Conservation (phyloP, 1,284 basidiomycete species). For the Papiliotrema nemorosa region DNA sequence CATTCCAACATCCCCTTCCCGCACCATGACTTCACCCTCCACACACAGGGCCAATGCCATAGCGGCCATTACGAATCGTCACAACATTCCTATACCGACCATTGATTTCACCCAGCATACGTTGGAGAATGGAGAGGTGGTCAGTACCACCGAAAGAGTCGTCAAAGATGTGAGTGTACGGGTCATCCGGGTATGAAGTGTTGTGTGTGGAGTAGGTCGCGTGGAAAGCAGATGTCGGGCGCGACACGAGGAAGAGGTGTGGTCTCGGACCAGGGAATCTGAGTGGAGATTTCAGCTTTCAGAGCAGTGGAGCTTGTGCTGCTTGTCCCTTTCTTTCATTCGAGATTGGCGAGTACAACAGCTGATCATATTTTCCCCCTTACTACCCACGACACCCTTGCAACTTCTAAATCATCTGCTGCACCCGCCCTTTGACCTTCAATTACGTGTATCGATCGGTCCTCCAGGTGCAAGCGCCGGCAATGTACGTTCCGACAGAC, state of each 20-base stretch:
- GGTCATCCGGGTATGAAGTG: not conserved
- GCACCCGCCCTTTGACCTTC: not conserved
- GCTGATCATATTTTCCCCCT: no score
- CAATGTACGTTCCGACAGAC: slow-evolving; percentile 85
- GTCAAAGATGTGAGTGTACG: slow-evolving; percentile 49
- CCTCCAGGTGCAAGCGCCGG: slow-evolving; percentile 83
- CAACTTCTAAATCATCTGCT: not conserved
- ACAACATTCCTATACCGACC: slow-evolving; percentile 56
- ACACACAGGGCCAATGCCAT: slow-evolving; percentile 47
- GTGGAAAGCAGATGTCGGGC: not conserved
- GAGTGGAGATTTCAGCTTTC: no score
- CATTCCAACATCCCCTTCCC: no score
- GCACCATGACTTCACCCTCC: slow-evolving; percentile 38
- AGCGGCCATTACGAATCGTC: slow-evolving; percentile 40
- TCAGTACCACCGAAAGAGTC: slow-evolving; percentile 57
- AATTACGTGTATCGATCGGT: no score
- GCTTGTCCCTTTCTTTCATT: no score
- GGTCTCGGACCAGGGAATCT: no score
- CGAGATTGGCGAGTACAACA: no score
- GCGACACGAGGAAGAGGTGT: not conserved
- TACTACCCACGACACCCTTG: no score
- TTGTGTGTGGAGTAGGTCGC: not conserved
- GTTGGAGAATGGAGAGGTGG: slow-evolving; percentile 79
- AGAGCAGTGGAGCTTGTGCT: no score
- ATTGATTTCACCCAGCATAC: slow-evolving; percentile 86